phyloP scores from a whole-genome alignment of 345 rosid species.

The Gossypium stocksii region DNA sequence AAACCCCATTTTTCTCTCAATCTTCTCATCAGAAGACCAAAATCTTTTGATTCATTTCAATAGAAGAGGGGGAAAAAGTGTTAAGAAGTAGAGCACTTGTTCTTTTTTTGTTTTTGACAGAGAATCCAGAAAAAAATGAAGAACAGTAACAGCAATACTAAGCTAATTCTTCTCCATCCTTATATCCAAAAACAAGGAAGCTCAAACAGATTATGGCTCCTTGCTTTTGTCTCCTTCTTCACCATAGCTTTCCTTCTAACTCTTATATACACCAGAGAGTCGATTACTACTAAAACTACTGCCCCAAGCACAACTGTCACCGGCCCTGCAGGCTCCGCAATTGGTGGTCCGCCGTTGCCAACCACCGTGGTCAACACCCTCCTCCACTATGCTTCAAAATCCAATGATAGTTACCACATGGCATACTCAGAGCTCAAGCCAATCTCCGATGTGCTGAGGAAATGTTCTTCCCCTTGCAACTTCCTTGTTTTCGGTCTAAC shows the following conservation, averaged over 20 bases:
- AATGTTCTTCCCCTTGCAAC: conserved; percentile 83
- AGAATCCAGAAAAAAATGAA: conserved; percentile 37
- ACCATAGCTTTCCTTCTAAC: conserved; percentile 76
- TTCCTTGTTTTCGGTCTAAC: conserved; percentile 87
- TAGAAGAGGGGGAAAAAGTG: neutral
- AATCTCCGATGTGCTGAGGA: conserved; percentile 73
- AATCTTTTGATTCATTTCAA: neutral
- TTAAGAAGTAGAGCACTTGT: neutral
- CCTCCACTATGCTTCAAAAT: conserved; percentile 69
- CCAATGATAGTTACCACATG: conserved; percentile 82
- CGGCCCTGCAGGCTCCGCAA: conserved; percentile 16
- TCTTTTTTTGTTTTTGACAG: neutral
- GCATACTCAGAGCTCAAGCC: conserved; percentile 61
- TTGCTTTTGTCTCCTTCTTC: conserved; percentile 74
- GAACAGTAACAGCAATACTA: conserved; percentile 68
- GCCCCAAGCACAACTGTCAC: conserved; percentile 24
- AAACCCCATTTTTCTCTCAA: conserved; percentile 29
- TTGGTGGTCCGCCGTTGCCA: conserved; percentile 42
- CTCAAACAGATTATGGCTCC: conserved; percentile 81
- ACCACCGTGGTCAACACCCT: conserved; percentile 67
- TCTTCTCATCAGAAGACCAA: conserved; percentile 23
- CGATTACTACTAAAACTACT: conserved; percentile 27
- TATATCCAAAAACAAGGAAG: conserved; percentile 87
- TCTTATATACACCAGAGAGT: conserved; percentile 70
- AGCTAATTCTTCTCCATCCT: conserved; percentile 88